Conservation (phyloP, 306 rosid genomes). For the Dalbergia oliveri region DNA sequence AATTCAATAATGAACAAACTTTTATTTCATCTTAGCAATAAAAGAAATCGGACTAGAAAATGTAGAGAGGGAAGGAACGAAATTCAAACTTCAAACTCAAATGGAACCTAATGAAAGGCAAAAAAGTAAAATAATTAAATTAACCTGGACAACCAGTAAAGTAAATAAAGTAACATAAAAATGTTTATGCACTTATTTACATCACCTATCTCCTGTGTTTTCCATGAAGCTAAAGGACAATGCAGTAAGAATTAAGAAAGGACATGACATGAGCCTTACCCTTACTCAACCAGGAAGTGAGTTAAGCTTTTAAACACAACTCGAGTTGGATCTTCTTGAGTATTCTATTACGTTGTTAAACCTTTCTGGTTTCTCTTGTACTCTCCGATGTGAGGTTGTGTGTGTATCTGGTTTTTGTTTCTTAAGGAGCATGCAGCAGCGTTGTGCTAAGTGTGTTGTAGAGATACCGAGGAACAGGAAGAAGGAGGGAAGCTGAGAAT, state of each 20-base stretch:
- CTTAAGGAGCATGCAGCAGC: not conserved
- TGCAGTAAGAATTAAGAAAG: not conserved
- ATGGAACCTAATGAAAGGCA: not conserved
- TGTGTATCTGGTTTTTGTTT: slow-evolving; percentile 1
- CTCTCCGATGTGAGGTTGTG: not conserved
- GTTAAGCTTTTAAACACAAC: not conserved
- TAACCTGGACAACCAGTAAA: not conserved
- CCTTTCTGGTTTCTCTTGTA: not conserved
- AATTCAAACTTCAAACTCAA: slow-evolving; percentile 6
- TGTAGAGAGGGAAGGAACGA: slow-evolving; percentile 14
- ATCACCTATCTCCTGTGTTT: not conserved
- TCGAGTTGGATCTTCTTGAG: not conserved
- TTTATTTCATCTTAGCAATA: not conserved
- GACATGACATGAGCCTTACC: not conserved
- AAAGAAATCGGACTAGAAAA: slow-evolving; percentile 36
- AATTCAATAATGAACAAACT: not conserved
- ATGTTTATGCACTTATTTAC: not conserved
- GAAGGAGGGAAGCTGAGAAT: not conserved
- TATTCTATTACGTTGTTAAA: not conserved
- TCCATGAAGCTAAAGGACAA: slow-evolving; percentile 30
- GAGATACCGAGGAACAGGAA: not conserved
- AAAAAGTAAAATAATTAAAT: not conserved
- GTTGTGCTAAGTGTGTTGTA: not conserved
- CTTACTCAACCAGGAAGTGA: not conserved
- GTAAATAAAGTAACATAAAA: not conserved